Conservation (phyloP, 805 yeast genomes). For the Saccharomycopsis olivae region DNA sequence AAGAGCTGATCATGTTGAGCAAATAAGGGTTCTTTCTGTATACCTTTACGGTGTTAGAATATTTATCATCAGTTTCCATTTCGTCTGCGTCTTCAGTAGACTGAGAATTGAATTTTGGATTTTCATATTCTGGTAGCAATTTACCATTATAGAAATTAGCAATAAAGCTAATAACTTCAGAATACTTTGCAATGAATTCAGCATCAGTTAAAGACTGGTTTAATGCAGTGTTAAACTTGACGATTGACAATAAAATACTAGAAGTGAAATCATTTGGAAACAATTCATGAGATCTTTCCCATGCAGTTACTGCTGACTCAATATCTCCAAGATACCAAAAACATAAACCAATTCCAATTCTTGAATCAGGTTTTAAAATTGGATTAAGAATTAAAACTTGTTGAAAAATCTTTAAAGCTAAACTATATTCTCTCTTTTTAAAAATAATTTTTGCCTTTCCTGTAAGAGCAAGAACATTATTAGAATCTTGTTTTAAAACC, state of each 20-base stretch:
- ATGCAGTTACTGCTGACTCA: slow-evolving; percentile 65
- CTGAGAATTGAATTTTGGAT: no score
- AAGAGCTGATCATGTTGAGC: slow-evolving; percentile 56
- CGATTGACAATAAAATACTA: slow-evolving; percentile 52
- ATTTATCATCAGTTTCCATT: background rate
- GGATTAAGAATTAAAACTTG: slow-evolving; percentile 71
- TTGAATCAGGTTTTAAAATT: slow-evolving; percentile 74
- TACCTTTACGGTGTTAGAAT: slow-evolving; percentile 23
- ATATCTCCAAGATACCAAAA: slow-evolving; percentile 81
- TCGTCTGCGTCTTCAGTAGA: background rate
- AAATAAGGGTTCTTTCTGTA: slow-evolving; percentile 48
- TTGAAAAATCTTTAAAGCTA: slow-evolving; percentile 76
- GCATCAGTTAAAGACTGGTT: slow-evolving; percentile 45
- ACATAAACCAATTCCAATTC: slow-evolving; percentile 91
- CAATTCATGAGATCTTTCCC: slow-evolving; percentile 70
- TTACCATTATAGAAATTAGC: slow-evolving; percentile 10
- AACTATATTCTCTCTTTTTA: slow-evolving; percentile 58
- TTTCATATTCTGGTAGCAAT: background rate
- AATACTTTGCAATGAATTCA: slow-evolving; percentile 51
- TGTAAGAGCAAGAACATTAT: slow-evolving; percentile 64
- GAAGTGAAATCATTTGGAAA: slow-evolving; percentile 53
- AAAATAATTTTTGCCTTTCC: slow-evolving; percentile 79
- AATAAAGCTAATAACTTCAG: slow-evolving; percentile 38
- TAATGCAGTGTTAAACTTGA: slow-evolving; percentile 55
- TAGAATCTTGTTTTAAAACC: slow-evolving; percentile 34